Evolutionary conservation across 768 basidiomycete genomes (phyloP), one percentile per base, ranked within the genome.

Genomic region (Auricularia sp.): DNA sequence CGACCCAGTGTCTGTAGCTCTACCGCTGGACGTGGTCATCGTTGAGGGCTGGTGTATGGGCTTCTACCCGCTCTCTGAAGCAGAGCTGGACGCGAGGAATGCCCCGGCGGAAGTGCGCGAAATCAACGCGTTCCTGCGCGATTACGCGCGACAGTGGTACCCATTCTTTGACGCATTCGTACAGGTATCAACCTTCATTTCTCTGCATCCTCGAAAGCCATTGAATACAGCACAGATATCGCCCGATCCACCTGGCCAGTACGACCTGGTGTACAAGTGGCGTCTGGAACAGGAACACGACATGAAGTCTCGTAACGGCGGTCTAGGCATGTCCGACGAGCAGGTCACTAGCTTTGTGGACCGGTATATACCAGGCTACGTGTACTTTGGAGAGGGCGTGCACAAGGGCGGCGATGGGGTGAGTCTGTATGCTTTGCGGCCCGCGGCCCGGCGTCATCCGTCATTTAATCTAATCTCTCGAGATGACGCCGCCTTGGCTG

Each of bases 41-140:
- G 77, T 99, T 61, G 97, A 99, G 77, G 97, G 97, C 10, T 99
- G 97, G 97, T 94, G 88, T 75, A 85, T 90, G 29, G 95, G 96
- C 0, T 98, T 97, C 72, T 80, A 81, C 62, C 87, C 92, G 1
- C 78, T 92, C 5, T 69, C 77, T 0, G 58, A 68, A 18, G 74
- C 77, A 10, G 82, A 84, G 66, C 73, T 93, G 39, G 79, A 83
- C 54, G 71, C 71, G 68, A 56, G 71, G 18, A 44, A 64, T 34
- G 54, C 33, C 10, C 36, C 61, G 4, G n/a, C 65, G 13, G 65
- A 63, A 54, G 36, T 63, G 13, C 8, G 29, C 18, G 61, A 76
- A n/a, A 76, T 69, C 74, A 74, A 61, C 61, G 65, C 75, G 39
- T 74, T 80, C 65, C 75, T 98, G 66, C 71, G 71, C 45, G 74